A percentile compares a stretch with the other conserved stretches of the same genome.
Evolutionary conservation across 139 green algal genomes (phyloP).

Genomic region (Coccomyxa sp.): DNA sequence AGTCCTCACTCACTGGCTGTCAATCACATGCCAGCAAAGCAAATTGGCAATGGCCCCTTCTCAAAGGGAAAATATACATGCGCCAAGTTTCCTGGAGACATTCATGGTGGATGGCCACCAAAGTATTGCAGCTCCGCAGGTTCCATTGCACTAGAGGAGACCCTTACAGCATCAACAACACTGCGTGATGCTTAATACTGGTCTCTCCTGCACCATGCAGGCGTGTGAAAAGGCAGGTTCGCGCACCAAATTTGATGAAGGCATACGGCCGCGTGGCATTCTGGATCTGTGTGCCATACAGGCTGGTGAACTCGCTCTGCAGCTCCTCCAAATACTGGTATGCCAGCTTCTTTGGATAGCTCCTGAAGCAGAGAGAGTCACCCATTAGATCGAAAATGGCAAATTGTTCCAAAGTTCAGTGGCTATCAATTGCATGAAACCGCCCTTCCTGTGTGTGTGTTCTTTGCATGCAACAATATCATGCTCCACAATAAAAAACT

Average conservation of each 20-base stretch:
- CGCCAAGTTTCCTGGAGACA: too few species aligned
- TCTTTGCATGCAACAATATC: background rate
- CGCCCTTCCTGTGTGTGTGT: background rate
- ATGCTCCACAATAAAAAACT: too few species aligned
- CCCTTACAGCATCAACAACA: background rate
- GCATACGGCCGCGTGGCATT: slow-evolving; percentile 90
- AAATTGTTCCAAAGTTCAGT: too few species aligned
- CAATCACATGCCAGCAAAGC: too few species aligned
- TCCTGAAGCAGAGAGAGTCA: background rate
- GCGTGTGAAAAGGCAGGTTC: background rate
- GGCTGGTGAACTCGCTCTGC: slow-evolving; percentile 80
- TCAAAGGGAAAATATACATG: too few species aligned
- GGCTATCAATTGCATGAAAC: background rate
- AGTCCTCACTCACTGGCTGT: too few species aligned
- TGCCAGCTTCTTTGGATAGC: slow-evolving; percentile 96
- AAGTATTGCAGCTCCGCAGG: background rate
- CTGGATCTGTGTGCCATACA: slow-evolving; percentile 88
- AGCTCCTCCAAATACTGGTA: slow-evolving; percentile 99
- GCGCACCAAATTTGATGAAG: slow-evolving; percentile 99
- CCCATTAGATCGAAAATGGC: background rate
- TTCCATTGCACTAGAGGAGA: background rate
- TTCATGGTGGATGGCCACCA: too few species aligned
- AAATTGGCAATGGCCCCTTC: too few species aligned
- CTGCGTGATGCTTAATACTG: background rate
- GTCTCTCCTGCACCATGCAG: too few species aligned